phyloP scores from a whole-genome alignment of 352 stramenopile species.

The Globisporangium canariense region DNA sequence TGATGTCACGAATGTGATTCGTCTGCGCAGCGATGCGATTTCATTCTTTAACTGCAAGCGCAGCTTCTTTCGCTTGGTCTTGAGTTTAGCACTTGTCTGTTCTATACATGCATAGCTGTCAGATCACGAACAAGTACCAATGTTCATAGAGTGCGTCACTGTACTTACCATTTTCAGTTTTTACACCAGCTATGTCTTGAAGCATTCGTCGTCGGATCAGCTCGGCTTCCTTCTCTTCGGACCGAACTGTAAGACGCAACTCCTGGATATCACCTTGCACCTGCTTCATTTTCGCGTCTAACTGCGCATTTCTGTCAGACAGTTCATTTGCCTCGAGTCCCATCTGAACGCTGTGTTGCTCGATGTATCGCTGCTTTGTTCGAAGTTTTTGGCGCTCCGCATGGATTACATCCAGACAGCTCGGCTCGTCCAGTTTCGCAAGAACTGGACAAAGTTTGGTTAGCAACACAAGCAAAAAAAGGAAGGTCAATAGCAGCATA shows the following conservation, averaged over 20 bases:
- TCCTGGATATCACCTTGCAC: constrained; percentile 25
- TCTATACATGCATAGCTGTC: constrained; percentile 15
- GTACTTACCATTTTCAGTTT: constrained; percentile 36
- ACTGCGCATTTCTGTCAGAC: constrained; percentile 20
- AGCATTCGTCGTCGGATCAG: constrained; percentile 27
- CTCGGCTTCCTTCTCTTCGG: constrained; percentile 37
- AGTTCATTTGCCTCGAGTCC: constrained; percentile 28
- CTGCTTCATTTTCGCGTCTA: constrained; percentile 27
- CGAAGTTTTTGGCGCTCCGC: constrained; percentile 37
- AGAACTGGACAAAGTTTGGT: background rate
- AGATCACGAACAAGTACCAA: background rate
- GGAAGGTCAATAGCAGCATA: background rate
- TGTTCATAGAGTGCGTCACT: background rate
- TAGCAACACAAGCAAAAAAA: background rate
- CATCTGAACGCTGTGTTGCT: constrained; percentile 40
- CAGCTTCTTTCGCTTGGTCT: constrained; percentile 42
- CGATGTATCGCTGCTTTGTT: constrained; percentile 40
- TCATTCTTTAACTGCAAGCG: constrained; percentile 44
- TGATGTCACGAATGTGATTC: constrained; percentile 32
- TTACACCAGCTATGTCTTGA: constrained; percentile 27
- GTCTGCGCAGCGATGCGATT: constrained; percentile 35
- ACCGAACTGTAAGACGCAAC: constrained; percentile 26
- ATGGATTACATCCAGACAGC: constrained; percentile 20
- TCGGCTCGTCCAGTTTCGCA: constrained; percentile 19
- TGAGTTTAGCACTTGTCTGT: constrained; percentile 35